Evolutionary conservation across 305 asterid genomes (phyloP), one percentile per base, ranked within the genome.

Genomic region (Fraxinus sp.): DNA sequence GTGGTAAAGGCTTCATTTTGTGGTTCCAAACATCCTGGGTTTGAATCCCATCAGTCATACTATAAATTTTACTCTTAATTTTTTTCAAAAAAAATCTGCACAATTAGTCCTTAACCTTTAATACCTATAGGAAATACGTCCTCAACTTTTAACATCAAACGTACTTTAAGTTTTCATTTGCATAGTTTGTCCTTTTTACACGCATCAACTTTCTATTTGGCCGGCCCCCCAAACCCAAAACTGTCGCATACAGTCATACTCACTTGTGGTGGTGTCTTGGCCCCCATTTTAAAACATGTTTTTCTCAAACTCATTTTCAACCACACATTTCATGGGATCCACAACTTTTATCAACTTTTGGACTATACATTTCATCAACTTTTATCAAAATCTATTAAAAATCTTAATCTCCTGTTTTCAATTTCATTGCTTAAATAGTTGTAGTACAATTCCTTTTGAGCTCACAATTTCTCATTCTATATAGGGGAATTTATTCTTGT

Each of bases 401-500:
- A 44, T 10, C n/a, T 46, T 13, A 7, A 37, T 83, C 41, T 64
- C 13, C 68, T 78, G 5, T 39, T 4, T 68, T 80, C 79, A 28
- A 71, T 57, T 46, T 77, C 24, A 4, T 80, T 79, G 52, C 11
- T 24, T 66, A 4, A 1, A 28, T 10, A 77, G n/a, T 24, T 41
- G 62, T 55, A 16, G 32, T 82, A 57, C 76, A 1, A 70, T 20
- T 79, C 35, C 22, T 7, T 28, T 77, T 80, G 74, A 36, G 52
- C 59, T 37, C 77, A 37, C 32, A 81, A 46, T 74, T 79, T 44
- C 79, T 77, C 82, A 62, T 77, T 73, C 81, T 81, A 80, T 92
- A 70, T 78, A 96, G 99, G 99, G 99, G 78, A 96, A 94, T 83
- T 90, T 96, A 85, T 90, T 88, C 79, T 87, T 94, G 90, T 91